Base-by-base conservation (phyloP, 306 rosid species). In the Rubus parviflorus region DNA sequence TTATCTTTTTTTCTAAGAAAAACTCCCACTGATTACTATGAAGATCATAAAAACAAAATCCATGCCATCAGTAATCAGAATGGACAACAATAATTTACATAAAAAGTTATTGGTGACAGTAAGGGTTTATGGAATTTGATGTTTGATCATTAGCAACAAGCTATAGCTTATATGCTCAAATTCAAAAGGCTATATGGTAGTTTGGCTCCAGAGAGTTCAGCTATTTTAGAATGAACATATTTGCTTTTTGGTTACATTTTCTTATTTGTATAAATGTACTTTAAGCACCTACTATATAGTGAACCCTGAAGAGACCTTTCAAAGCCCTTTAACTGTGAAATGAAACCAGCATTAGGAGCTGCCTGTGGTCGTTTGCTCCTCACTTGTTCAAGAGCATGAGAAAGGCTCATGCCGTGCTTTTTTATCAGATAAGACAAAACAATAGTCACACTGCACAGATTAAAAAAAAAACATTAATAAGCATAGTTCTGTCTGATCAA, bases 401-500 rank as follows among this genome's bases (percentile, higher is more conserved):
- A 84, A 57, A 87, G 72, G 81, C 85, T 89, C 92, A 95, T 86
- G 56, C 88, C 86, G 4, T 70, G 89, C 56, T 77, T 81, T 81
- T 85, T 90, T 96, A 92, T 92, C 85, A 95, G 83, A 83, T 92
- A 95, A 40, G 97, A 97, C 60, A 95, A 85, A 61, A 90, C 76
- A 54, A 92, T 78, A 49, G 97, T 92, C 81, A 90, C 98, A 78
- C 98, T 92, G 86, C 70, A 87, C 38, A 60, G 58, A 74, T 20
- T 22, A 70, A 53, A 43, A 19, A 16, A 66, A 61, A 38, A 22
- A 57, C 15, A 23, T 51, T 9, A 57, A 35, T 61, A 71, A 76
- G 67, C n/a, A 15, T 1, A 12, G 43, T 70, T 48, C 60, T 49
- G 14, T 70, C 13, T 19, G 40, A 49, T 25, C 41, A 23, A 58